phyloP scores from a whole-genome alignment of 2,329 filamentous ascomycete species.

The Alternaria gaisen region DNA sequence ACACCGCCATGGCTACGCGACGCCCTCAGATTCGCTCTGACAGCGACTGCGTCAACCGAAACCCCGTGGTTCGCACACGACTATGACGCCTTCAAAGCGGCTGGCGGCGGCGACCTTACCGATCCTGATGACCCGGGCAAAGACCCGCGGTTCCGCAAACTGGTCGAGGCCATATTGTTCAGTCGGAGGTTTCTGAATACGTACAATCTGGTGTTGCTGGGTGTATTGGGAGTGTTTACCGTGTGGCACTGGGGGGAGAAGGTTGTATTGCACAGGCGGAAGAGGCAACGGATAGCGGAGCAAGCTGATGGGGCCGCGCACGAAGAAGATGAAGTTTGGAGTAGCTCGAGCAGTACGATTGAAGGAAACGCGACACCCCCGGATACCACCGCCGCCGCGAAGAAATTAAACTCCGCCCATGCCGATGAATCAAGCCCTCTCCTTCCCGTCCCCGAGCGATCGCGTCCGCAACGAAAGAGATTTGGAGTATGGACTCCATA shows the following conservation, averaged over 20 bases:
- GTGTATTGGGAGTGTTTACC: constrained; percentile 49
- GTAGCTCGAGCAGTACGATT: constrained; percentile 53
- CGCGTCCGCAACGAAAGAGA: constrained; percentile 8
- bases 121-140: constrained; percentile 46
- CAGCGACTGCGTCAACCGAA: constrained; percentile 34
- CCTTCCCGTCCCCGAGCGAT: constrained; percentile 25
- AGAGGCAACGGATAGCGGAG: constrained; percentile 5
- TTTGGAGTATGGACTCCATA: constrained; percentile 28
- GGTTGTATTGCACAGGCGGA: constrained; percentile 27
- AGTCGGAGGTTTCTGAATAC: constrained; percentile 49
- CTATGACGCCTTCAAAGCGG: constrained; percentile 9
- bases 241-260: constrained; percentile 50
- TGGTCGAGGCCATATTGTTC: constrained; percentile 52
- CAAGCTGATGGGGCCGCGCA: neutral
- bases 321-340: constrained; percentile 38
- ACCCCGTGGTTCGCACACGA: constrained; percentile 23
- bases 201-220: constrained; percentile 53
- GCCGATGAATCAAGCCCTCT: constrained; percentile 47
- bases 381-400: constrained; percentile 19
- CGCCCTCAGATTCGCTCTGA: constrained; percentile 34
- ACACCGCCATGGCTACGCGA: constrained; percentile 33
- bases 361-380: constrained; percentile 49
- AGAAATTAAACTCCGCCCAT: constrained; percentile 20
- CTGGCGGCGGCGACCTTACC: constrained; percentile 23
- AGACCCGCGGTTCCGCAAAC: constrained; percentile 47